Conservation (phyloP, 2,329 filamentous ascomycete genomes). For the Xylariomycetidae sp. region DNA sequence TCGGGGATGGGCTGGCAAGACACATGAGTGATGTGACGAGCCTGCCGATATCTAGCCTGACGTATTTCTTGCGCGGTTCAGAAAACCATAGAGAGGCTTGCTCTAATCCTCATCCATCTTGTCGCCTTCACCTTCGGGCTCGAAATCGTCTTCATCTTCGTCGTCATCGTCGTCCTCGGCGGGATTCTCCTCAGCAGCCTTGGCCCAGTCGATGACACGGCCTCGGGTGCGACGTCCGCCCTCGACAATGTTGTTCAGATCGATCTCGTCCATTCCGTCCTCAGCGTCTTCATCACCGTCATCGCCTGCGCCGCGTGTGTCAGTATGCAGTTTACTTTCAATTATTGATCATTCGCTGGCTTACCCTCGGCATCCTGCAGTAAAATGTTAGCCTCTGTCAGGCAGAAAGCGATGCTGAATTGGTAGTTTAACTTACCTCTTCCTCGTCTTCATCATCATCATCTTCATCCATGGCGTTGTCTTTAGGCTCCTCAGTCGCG, state of each 20-base stretch:
- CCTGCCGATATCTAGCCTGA: not conserved
- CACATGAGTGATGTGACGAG: no score
- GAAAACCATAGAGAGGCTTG: no score
- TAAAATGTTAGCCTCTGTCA: constrained; percentile 14
- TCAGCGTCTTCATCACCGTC: constrained; percentile 68
- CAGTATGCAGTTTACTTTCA: no score
- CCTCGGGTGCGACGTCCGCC: constrained; percentile 82
- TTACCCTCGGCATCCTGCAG: constrained; percentile 21
- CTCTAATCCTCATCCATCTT: constrained; percentile 61
- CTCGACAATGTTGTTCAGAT: constrained; percentile 78
- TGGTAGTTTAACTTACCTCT: constrained; percentile 38
- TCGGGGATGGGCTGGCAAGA: no score
- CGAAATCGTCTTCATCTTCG: constrained; percentile 68
- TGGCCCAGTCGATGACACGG: constrained; percentile 87
- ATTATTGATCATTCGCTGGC: no score
- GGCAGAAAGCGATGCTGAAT: constrained; percentile 7
- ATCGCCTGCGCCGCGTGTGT: no score
- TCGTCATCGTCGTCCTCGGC: constrained; percentile 77
- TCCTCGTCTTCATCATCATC: constrained; percentile 65
- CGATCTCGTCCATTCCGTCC: constrained; percentile 86
- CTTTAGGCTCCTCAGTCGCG: constrained; percentile 48
- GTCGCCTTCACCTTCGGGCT: constrained; percentile 63
- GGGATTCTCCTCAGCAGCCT: constrained; percentile 76
- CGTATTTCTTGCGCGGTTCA: no score
- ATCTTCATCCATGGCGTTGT: constrained; percentile 69